Evolutionary conservation across 768 basidiomycete species (phyloP), one percentile per base, ranked within the genome.

Genomic region (Phaffia tasmanica): DNA sequence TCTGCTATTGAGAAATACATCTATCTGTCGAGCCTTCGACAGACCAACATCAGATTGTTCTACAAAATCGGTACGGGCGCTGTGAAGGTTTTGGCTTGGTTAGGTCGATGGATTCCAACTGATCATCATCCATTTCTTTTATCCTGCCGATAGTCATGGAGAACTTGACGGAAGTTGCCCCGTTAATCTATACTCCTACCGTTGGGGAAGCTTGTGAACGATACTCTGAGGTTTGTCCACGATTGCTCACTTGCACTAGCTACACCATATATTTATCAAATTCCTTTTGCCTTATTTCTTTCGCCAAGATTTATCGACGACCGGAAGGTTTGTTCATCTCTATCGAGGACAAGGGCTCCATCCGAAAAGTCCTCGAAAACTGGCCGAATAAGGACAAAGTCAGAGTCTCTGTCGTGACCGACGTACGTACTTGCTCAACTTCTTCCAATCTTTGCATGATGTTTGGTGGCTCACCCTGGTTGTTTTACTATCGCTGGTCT

Each of bases 141-240:
- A 42, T 11, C 35, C 4, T 32, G 23, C 11, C 25, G 18, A 35
- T 35, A 18, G 57, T 64, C 42, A 47, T 46, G 55, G 64, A 70
- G 27, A 69, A 61, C 59, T 27, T 67, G 50, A 23, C 29, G 14
- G 83, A 85, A 75, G 78, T 86, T 50, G 79, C 84, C 25, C 90
- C 91, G 18, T 81, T 92, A 53, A 89, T 94, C 64, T 94, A 93
- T 75, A 94, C 91, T 0, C 91, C 91, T 0, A 89, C 88, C 18
- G 89, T 94, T 32, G 91, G 91, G 29, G 89, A 93, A 72, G 91
- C 90, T 3, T 92, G 89, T 74, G 74, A 88, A 70, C 85, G 88
- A 72, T 91, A 83, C 78, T 87, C 85, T 25, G 83, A 86, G 68
- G 89, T 85, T 23, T 32, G 46, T 46, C 5, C 15, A 9, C 35